Evolutionary conservation across 208 protist species (phyloP), one percentile per base, ranked within the genome.

Genomic region (Acanthamoeba culbertsoni): DNA sequence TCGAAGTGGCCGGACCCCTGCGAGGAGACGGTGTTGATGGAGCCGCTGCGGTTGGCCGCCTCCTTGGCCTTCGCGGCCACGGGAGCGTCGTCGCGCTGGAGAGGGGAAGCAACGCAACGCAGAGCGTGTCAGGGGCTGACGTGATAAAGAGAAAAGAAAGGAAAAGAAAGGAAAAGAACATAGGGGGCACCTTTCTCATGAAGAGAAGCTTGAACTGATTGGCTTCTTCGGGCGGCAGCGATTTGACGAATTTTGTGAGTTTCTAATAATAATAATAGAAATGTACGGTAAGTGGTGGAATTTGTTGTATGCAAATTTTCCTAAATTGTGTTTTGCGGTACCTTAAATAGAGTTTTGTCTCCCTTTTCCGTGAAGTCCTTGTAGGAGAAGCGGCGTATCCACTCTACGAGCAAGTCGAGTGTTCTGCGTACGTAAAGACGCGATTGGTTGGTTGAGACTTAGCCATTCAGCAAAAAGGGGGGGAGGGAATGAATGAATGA

Each of bases 121-220:
- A 55, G 12, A 55, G 48, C 12, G 48, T 18, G 48, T 7, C 7
- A 55, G 48, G 18, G n/a, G 48, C 7, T 23, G 48, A 23, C 12
- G 48, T 59, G 53, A 26, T 2, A 59, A 5, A 5, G 53, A 59
- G 53, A 59, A 59, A 2, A 42, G 63, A 68, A n/a, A 73, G n/a
- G 63, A 73, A 73, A 8, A 33, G 40, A 20, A n/a, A 37, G n/a
- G 10, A 33, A 37, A n/a, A 68, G 26, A 10, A n/a, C 14, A 10
- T 33, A 8, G 28, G 59, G 59, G 14, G 35, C n/a, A 42, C 35
- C 68, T 77, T 77, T 20, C 68, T 77, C 68, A 77, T 77, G 68
- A 77, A 77, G 42, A 77, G 68, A 7, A 77, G 68, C 68, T 77
- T 77, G 68, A 77, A 77, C 42, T 77, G 68, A 37, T 77, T 77